Base-by-base conservation (phyloP, 1,139 yeast genomes). In the Sugiyamaella sp. region DNA sequence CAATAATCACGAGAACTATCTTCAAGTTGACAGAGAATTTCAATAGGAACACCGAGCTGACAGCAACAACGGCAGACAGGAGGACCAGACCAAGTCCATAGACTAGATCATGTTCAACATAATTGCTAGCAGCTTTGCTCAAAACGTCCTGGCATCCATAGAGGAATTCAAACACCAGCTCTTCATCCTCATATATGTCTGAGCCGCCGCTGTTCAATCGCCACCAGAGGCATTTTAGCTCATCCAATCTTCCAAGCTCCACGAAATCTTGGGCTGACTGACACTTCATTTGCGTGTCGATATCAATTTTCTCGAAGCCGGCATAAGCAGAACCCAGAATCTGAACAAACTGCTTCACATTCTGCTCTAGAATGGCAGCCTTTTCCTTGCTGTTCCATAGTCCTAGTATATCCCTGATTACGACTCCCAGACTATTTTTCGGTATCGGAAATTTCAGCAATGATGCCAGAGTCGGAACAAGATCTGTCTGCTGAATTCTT, bases 381-480 rank as follows among this genome's bases (percentile, higher is more conserved):
- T 71, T 69, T n/a, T 78, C 78, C 1, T 72, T 58, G 0, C 68
- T 63, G 0, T 72, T 57, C 81, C 86, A 85, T 5, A 87, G 66
- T 0, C 71, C 73, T 16, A 89, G 71, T 27, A 89, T 69, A 4
- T 80, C 80, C 1, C 76, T 74, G 1, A 89, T 78, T 4, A 91
- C 65, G 0, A 86, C 77, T 1, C 99, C 99, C 16, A 93, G 75
- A 60, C 82, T 89, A 66, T 95, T 93, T 57, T 80, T 83, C 0
- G 99, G 99, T 27, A 90, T 83, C 0, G 96, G 95, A 16, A 91
- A 73, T 51, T 88, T 86, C 54, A 91, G 75, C 5, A 93, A 72
- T 2, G 84, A 74, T 0, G 96, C 76, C 42, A 93, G 67, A 0
- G 97, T 86, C 0, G 99, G 97, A 0, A 93, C 97, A 20, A 93